Evolutionary conservation across 148 eudicot genomes (phyloP).

Genomic region (Vaccinium macrocarpon): DNA sequence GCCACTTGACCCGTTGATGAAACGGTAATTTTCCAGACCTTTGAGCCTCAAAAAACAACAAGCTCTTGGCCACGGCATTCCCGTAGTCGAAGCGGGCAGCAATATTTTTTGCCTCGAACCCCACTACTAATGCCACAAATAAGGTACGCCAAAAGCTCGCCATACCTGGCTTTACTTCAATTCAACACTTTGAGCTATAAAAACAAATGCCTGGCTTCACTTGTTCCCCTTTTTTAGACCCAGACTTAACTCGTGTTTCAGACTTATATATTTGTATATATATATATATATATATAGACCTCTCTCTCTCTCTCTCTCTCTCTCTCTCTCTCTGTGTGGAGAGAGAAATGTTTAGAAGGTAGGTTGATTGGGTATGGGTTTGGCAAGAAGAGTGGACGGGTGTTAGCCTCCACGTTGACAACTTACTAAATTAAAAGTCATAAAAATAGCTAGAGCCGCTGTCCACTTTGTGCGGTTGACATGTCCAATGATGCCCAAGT

Average conservation of each 20-base stretch:
- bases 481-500: too few relatives aligned
- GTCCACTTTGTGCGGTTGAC: too few relatives aligned
- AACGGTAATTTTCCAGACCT: conserved; percentile 69
- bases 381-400: background rate
- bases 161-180: background rate
- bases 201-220: too few relatives aligned
- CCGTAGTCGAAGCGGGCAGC: conserved; percentile 44
- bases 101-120: too few relatives aligned
- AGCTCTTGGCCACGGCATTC: conserved; percentile 64
- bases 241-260: background rate
- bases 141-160: background rate
- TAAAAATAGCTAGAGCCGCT: too few relatives aligned
- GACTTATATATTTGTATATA: background rate
- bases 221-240: too few relatives aligned
- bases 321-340: background rate
- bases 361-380: conserved; percentile 1
- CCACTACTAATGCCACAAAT: background rate
- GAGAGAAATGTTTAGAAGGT: background rate
- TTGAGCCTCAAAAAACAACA: conserved; percentile 86
- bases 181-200: too few relatives aligned
- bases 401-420: background rate
- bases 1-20: conserved; percentile 67
- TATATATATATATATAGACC: too few relatives aligned
- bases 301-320: background rate
- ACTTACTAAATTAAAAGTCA: background rate